Conservation (phyloP, 129 eudicot genomes). For the Helianthus tuberosus region DNA sequence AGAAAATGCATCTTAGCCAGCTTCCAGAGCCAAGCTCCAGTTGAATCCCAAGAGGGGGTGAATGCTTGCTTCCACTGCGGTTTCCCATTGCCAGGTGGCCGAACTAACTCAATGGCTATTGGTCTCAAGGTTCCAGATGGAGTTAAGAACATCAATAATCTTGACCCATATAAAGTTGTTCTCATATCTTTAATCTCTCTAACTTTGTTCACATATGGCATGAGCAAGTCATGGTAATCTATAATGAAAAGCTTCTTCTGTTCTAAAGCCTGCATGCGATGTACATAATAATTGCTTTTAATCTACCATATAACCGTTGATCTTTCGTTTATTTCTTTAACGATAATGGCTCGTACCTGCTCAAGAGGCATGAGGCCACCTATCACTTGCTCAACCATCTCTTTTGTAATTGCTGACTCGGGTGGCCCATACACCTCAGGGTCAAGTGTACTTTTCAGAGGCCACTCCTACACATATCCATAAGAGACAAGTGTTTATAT, state of each 20-base stretch:
- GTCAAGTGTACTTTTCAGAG: constrained; percentile 61
- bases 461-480: constrained; percentile 62
- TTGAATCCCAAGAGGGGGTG: constrained; percentile 50
- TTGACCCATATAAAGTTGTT: constrained; percentile 74
- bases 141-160: constrained; percentile 64
- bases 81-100: constrained; percentile 51
- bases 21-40: constrained; percentile 79
- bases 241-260: too few relatives aligned
- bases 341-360: constrained; percentile 20
- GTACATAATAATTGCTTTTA: neutral
- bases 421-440: constrained; percentile 65
- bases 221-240: constrained; percentile 46
- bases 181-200: constrained; percentile 45
- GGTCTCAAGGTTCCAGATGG: constrained; percentile 55
- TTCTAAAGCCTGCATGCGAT: constrained; percentile 44
- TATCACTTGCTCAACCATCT: constrained; percentile 49
- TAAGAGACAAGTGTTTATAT: neutral
- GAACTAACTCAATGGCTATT: constrained; percentile 54
- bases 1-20: constrained; percentile 77
- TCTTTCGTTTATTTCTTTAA: neutral
- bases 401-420: constrained; percentile 69
- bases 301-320: neutral
- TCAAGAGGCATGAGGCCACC: constrained; percentile 39
- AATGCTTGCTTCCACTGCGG: constrained; percentile 65
- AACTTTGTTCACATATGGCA: constrained; percentile 65